Percentiles rank a stretch among this genome's conserved stretches.
These are phyloP conservation scores for Eremochloa ophiuroides DNA, from an alignment of 176 grass and related monocot species.

Conservation along the genomic window DNA sequence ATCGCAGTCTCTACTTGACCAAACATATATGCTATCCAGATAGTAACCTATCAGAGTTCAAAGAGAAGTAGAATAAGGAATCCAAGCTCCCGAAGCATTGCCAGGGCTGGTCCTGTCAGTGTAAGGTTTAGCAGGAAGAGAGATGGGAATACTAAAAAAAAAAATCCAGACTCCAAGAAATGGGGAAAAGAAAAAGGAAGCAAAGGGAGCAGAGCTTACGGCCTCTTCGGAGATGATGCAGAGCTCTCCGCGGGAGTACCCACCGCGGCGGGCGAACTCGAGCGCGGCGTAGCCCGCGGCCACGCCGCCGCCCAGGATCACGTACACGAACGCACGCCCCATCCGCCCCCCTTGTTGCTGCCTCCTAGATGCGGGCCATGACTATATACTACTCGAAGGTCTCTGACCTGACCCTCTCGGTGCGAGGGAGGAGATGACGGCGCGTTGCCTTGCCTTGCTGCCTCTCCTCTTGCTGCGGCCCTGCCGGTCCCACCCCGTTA, in stretches of 20 bases:
- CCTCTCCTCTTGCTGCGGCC: background rate
- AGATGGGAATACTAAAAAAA: background rate
- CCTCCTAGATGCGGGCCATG: slow-evolving; percentile 38
- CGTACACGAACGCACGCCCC: slow-evolving; percentile 73
- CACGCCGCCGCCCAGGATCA: slow-evolving; percentile 93
- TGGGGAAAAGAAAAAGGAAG: background rate
- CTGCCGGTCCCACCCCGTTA: slow-evolving; percentile 30
- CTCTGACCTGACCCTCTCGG: slow-evolving; percentile 4
- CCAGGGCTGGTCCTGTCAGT: background rate
- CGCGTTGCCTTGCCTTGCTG: background rate
- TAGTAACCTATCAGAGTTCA: background rate
- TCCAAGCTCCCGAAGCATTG: background rate
- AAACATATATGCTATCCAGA: background rate
- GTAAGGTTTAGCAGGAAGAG: background rate
- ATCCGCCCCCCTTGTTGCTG: slow-evolving; percentile 14
- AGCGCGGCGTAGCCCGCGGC: slow-evolving; percentile 86
- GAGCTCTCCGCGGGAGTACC: slow-evolving; percentile 52
- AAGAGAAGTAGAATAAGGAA: background rate
- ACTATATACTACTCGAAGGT: background rate
- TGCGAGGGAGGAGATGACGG: slow-evolving; percentile 1
- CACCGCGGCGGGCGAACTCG: slow-evolving; percentile 68
- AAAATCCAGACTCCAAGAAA: background rate
- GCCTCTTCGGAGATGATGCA: slow-evolving; percentile 96
- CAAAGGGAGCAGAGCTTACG: background rate
- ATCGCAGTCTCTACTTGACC: background rate